These are phyloP conservation scores for Leishmania martiniquensis DNA, from an alignment of 208 protist species.

Conservation along the genomic window DNA sequence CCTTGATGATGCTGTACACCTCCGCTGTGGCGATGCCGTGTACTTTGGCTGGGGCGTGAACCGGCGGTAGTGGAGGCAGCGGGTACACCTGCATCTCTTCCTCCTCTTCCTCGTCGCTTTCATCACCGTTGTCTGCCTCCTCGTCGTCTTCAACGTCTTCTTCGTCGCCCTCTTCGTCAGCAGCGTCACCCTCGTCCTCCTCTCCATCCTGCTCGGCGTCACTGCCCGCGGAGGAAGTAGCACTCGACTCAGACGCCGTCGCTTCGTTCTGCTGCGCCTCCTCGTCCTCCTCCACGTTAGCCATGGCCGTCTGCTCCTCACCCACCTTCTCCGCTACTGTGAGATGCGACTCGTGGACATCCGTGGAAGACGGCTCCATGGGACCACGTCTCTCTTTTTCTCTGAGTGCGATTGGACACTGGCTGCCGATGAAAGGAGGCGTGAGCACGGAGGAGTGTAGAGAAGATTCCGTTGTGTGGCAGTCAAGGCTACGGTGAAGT, in stretches of 20 bases:
- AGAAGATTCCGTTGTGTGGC: neutral
- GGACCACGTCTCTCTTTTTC: neutral
- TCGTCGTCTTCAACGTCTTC: constrained; percentile 24
- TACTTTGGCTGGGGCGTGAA: constrained; percentile 44
- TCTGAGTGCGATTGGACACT: neutral
- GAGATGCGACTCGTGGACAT: neutral
- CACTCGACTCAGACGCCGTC: neutral
- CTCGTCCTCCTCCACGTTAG: constrained; percentile 24
- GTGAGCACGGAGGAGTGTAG: neutral
- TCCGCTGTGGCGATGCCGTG: constrained; percentile 56
- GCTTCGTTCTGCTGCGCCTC: constrained; percentile 21
- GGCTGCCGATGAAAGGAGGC: neutral
- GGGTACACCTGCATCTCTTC: constrained; percentile 33
- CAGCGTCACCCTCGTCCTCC: constrained; percentile 12
- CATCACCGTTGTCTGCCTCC: constrained; percentile 34
- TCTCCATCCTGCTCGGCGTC: constrained; percentile 6
- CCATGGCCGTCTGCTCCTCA: constrained; percentile 16
- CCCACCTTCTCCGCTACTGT: neutral
- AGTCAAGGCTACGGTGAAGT: neutral
- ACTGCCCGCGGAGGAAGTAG: constrained; percentile 4
- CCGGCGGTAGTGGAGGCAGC: constrained; percentile 65
- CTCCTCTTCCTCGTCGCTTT: constrained; percentile 44
- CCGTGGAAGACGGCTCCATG: neutral
- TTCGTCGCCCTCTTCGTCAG: constrained; percentile 15
- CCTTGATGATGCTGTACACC: constrained; percentile 74